Evolutionary conservation across 2,329 filamentous ascomycete species (phyloP), one percentile per base, ranked within the genome.

Genomic region (Fusarium coffeatum): DNA sequence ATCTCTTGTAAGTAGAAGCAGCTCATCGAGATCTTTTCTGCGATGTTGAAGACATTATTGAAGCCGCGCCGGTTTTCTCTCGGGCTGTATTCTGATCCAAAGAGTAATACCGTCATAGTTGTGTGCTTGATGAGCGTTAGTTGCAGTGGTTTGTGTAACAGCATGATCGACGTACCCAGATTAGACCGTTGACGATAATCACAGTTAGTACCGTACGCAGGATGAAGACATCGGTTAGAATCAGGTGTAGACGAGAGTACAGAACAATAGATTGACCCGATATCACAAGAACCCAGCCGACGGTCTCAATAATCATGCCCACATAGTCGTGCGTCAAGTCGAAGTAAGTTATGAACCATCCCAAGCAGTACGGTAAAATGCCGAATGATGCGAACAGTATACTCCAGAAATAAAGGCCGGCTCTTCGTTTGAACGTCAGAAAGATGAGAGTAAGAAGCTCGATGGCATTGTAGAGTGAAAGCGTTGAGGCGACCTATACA

Each of bases 21-120:
- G 15, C 22, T 46, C 53, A 69, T 58, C 0, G 67, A 68, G 6
- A 66, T 27, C 20, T 69, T 69, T 16, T 69, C 67, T 6, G 43
- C 15, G 79, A 78, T 15, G 82, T 74, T 69, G 80, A 81, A 64
- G 73, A 59, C 49, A 56, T 16, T 32, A 1, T 56, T 71, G 9
- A 65, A 64, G 4, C 66, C 59, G 0, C 12, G 13, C n/a, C 47
- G 54, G 11, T 47, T 71, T 0, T 68, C 43, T 0, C 9, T 22
- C 0, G 56, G 55, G 2, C 61, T 72, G 0, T 66, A 64, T 2
- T 55, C 46, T n/a, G 60, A 62, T 4, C 51, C 67, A 9, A 62
- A 69, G 3, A 69, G 43, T 0, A 66, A 16, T 2, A 89, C 80
- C 0, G 84, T 86, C 13, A 86, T 88, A 1, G 84, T 84, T 0